Evolutionary conservation across 1,139 yeast species (phyloP).

Genomic region (Diutina rugosa): DNA sequence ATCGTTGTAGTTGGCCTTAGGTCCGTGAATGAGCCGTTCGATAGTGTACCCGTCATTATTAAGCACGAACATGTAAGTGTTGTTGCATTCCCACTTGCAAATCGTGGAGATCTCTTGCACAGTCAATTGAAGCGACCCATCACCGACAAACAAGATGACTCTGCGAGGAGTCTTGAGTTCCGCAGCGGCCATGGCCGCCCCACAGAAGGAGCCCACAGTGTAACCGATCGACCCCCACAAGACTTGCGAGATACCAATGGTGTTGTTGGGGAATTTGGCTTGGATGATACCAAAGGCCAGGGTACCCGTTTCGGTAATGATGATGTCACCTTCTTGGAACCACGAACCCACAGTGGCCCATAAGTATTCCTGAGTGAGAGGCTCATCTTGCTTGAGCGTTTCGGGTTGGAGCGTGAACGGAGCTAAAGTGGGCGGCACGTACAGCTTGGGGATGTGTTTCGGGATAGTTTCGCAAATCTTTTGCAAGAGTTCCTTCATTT

Average conservation of each 20-base stretch:
- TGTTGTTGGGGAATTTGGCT: constrained; percentile 62
- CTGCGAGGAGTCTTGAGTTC: constrained; percentile 59
- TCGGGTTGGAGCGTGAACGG: constrained; percentile 20
- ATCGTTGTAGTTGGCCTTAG: constrained; percentile 61
- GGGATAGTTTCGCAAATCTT: constrained; percentile 15
- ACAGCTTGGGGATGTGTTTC: constrained; percentile 14
- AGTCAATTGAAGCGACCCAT: constrained; percentile 81
- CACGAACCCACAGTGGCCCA: constrained; percentile 70
- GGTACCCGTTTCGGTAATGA: constrained; percentile 82
- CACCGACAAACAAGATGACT: constrained; percentile 77
- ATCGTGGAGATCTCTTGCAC: constrained; percentile 80
- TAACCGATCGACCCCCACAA: constrained; percentile 88
- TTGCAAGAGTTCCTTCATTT: constrained; percentile 58
- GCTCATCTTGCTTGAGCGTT: constrained; percentile 12
- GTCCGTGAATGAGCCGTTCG: constrained; percentile 81
- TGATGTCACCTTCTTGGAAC: constrained; percentile 69
- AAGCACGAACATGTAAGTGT: constrained; percentile 70
- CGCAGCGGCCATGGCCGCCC: constrained; percentile 77
- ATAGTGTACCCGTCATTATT: constrained; percentile 86
- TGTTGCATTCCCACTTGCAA: constrained; percentile 39
- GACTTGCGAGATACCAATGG: constrained; percentile 75
- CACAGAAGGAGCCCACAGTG: constrained; percentile 75
- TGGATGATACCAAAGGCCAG: constrained; percentile 80
- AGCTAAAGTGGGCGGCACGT: constrained; percentile 37
- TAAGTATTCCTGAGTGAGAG: constrained; percentile 62